Percentiles rank a stretch among this genome's conserved stretches.
Conservation (phyloP, 164 flowering plant species). For the Magnolia officinalis region DNA sequence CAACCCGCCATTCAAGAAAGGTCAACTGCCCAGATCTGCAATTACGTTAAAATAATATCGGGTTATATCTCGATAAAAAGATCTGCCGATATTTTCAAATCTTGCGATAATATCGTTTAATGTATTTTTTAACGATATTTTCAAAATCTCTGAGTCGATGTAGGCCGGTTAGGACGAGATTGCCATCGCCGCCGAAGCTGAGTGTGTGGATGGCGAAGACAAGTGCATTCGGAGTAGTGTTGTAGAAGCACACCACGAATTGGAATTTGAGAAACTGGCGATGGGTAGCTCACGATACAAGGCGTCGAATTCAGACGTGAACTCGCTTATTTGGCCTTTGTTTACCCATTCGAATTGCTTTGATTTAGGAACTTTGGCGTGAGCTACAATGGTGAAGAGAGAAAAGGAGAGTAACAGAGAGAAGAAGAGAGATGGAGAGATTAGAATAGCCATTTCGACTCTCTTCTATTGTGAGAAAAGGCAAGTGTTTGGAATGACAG, state of each 20-base stretch:
- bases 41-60: too few relatives aligned
- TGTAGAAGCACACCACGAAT: constrained; percentile 33
- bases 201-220: constrained; percentile 24
- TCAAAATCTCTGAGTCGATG: too few relatives aligned
- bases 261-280: constrained; percentile 7
- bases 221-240: constrained; percentile 31
- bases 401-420: neutral
- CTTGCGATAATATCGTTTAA: too few relatives aligned
- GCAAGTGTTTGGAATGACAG: too few relatives aligned
- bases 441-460: neutral
- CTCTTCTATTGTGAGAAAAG: too few relatives aligned
- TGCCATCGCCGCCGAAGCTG: constrained; percentile 26
- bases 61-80: too few relatives aligned
- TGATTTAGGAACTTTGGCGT: constrained; percentile 37
- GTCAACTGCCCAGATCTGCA: too few relatives aligned
- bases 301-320: constrained; percentile 38
- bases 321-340: constrained; percentile 33
- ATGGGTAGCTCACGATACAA: constrained; percentile 20
- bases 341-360: constrained; percentile 39
- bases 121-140: too few relatives aligned
- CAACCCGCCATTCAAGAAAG: too few relatives aligned
- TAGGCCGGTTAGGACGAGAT: constrained; percentile 29
- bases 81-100: too few relatives aligned
- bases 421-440: neutral
- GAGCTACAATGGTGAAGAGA: neutral